Percentiles rank a stretch among this genome's conserved stretches.
Conservation (phyloP, 768 basidiomycete species). For the Mycena epipterygia region DNA sequence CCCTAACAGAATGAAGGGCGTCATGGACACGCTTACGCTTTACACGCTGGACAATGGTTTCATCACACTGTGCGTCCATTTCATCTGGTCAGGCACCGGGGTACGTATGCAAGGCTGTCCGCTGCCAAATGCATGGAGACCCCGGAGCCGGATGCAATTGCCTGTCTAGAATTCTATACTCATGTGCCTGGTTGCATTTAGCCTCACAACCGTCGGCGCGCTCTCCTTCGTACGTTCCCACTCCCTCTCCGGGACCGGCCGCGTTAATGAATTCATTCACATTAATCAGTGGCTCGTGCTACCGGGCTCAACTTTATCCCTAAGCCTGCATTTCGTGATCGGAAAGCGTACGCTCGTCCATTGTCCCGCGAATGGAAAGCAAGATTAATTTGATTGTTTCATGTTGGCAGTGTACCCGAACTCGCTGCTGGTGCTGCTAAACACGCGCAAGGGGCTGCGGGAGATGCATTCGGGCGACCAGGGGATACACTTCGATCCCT, state of each 20-base stretch:
- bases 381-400: too few relatives aligned
- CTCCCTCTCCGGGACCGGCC: too few relatives aligned
- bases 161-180: too few relatives aligned
- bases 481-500: not conserved
- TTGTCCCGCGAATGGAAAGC: too few relatives aligned
- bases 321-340: conserved; percentile 65
- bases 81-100: too few relatives aligned
- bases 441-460: conserved; percentile 46
- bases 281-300: conserved; percentile 61
- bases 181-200: too few relatives aligned
- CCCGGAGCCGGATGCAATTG: too few relatives aligned
- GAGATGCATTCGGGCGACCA: conserved; percentile 35
- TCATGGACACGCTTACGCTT: conserved; percentile 54
- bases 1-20: conserved; percentile 54
- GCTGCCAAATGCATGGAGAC: too few relatives aligned
- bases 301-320: conserved; percentile 57
- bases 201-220: conserved; percentile 56
- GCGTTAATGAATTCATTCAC: not conserved
- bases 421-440: conserved; percentile 50
- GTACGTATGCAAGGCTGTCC: too few relatives aligned
- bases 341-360: conserved; percentile 61
- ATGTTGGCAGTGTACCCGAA: conserved; percentile 56
- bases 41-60: conserved; percentile 61
- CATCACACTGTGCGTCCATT: conserved; percentile 53
- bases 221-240: conserved; percentile 52